phyloP scores from a whole-genome alignment of 1,284 basidiomycete species.

The Cryptococcus maquisensis region DNA sequence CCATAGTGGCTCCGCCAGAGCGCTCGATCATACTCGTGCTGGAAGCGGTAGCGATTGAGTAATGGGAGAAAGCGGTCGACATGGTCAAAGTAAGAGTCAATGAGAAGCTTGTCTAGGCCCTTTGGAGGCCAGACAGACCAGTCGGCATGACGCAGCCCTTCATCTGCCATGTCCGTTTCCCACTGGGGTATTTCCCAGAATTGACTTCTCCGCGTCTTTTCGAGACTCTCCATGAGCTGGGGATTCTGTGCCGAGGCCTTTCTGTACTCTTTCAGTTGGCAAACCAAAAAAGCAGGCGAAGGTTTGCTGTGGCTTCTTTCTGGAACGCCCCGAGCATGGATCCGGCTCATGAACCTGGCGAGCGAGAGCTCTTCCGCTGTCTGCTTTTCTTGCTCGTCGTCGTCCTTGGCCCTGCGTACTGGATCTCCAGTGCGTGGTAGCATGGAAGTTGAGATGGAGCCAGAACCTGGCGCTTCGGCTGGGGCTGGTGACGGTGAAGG shows the following conservation, averaged over 20 bases:
- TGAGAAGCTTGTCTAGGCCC: constrained; percentile 60
- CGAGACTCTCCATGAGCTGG: constrained; percentile 30
- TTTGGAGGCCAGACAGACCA: constrained; percentile 44
- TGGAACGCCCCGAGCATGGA: constrained; percentile 42
- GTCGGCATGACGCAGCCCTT: constrained; percentile 35
- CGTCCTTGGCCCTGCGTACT: constrained; percentile 22
- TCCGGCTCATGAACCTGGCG: constrained; percentile 29
- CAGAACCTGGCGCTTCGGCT: constrained; percentile 1
- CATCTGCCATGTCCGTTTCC: constrained; percentile 44
- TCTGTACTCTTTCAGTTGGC: constrained; percentile 63
- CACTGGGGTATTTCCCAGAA: constrained; percentile 48
- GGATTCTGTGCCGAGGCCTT: neutral
- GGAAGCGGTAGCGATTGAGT: constrained; percentile 71
- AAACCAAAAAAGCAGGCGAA: constrained; percentile 62
- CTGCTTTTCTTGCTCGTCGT: constrained; percentile 17
- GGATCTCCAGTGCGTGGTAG: constrained; percentile 26
- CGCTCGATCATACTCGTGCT: constrained; percentile 56
- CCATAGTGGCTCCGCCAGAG: constrained; percentile 58
- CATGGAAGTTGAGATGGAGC: constrained; percentile 4
- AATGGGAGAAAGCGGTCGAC: constrained; percentile 64
- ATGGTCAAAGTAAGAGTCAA: constrained; percentile 65
- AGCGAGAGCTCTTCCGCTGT: constrained; percentile 16
- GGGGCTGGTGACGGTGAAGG: neutral
- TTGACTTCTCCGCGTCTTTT: constrained; percentile 29
- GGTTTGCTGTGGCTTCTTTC: constrained; percentile 67